phyloP scores from a whole-genome alignment of 192 early-diverging fungal species.

The Pilobolus umbonatus region DNA sequence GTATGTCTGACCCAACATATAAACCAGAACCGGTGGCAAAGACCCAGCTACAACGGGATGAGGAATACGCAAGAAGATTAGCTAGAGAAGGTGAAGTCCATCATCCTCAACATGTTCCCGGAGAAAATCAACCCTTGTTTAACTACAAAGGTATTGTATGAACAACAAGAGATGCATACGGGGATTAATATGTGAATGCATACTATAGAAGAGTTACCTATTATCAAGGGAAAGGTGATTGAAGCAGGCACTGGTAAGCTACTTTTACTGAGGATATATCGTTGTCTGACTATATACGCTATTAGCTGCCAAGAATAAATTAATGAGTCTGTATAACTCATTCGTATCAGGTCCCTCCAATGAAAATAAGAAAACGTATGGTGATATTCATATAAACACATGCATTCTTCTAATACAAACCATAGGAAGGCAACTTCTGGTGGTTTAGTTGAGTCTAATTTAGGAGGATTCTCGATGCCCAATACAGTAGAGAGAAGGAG shows the following conservation, averaged over 20 bases:
- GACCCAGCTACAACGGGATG: constrained; percentile 45
- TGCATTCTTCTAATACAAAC: too few species aligned
- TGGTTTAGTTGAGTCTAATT: too few species aligned
- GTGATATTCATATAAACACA: too few species aligned
- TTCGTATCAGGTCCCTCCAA: constrained; percentile 36
- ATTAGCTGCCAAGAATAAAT: constrained; percentile 53
- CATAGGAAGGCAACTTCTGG: too few species aligned
- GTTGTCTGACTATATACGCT: not conserved
- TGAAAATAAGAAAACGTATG: too few species aligned
- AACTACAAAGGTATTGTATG: constrained; percentile 12
- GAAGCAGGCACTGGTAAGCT: constrained; percentile 47
- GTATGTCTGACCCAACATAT: constrained; percentile 50
- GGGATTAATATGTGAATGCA: not conserved
- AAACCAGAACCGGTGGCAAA: constrained; percentile 26
- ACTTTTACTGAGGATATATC: not conserved
- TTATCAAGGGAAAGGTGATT: constrained; percentile 50
- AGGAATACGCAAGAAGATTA: constrained; percentile 45
- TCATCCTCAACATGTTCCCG: constrained; percentile 1
- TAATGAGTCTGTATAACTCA: constrained; percentile 44
- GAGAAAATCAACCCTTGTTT: constrained; percentile 4
- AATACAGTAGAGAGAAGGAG: too few species aligned
- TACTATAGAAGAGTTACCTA: constrained; percentile 44
- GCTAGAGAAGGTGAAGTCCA: constrained; percentile 40
- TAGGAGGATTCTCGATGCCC: too few species aligned
- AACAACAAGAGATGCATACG: not conserved